These are phyloP conservation scores for Apostasia ramifera DNA, from an alignment of 106 monocot genomes.

Conservation along the genomic window DNA sequence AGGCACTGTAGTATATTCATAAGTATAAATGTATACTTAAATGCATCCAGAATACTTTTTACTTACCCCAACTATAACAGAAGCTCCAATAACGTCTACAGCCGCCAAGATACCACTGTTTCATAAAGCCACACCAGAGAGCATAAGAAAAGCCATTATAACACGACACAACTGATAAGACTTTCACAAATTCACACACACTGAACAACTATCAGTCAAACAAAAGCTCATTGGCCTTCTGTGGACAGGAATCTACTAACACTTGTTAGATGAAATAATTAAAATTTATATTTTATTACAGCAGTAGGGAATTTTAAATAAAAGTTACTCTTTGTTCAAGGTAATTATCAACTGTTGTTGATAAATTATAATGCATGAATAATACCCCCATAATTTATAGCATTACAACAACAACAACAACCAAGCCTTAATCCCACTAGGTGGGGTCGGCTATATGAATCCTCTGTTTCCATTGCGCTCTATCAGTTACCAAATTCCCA, in stretches of 20 bases:
- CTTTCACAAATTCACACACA: background rate
- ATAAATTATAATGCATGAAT: too few relatives aligned
- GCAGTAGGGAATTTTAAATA: too few relatives aligned
- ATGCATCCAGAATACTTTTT: background rate
- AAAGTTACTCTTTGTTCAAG: too few relatives aligned
- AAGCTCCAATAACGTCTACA: conserved; percentile 45
- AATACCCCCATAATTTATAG: too few relatives aligned
- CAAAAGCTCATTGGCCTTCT: background rate
- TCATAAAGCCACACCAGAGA: conserved; percentile 11
- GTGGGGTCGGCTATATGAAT: too few relatives aligned
- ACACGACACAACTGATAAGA: background rate
- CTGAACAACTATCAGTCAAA: background rate
- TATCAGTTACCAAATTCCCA: too few relatives aligned
- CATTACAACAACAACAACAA: too few relatives aligned
- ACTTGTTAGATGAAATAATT: background rate
- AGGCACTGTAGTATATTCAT: too few relatives aligned
- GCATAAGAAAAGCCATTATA: background rate
- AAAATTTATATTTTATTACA: background rate
- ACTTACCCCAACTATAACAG: conserved; percentile 59
- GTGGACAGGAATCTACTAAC: background rate
- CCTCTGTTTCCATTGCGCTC: too few relatives aligned
- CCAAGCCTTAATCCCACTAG: too few relatives aligned
- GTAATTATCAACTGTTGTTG: too few relatives aligned
- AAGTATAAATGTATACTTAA: too few relatives aligned
- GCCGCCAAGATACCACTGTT: conserved; percentile 72